phyloP scores from a whole-genome alignment of 148 eudicot species.

The Salicornia ramosissima region DNA sequence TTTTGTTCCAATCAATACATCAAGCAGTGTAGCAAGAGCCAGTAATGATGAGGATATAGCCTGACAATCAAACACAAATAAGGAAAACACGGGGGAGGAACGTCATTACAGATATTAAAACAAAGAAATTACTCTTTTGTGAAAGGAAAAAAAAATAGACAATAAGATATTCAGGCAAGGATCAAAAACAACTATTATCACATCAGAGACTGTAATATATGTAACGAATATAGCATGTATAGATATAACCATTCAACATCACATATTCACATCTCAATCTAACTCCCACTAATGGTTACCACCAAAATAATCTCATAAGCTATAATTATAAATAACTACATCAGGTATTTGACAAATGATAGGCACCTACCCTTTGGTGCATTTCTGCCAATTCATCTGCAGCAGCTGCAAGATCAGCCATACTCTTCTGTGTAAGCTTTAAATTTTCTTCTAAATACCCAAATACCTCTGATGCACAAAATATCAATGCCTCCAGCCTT shows the following conservation, averaged over 20 bases:
- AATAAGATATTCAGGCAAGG: neutral
- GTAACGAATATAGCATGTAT: neutral
- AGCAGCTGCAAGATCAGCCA: conserved; percentile 82
- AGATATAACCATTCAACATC: neutral
- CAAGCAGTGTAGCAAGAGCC: conserved; percentile 83
- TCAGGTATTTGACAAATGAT: neutral
- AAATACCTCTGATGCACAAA: conserved; percentile 65
- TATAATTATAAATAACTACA: neutral
- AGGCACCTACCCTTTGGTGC: conserved; percentile 69
- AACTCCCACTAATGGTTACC: neutral
- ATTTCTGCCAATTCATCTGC: conserved; percentile 83
- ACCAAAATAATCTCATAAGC: neutral
- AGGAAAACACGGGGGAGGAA: conserved; percentile 1
- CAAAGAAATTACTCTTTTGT: neutral
- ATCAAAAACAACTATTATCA: neutral
- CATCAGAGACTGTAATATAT: neutral
- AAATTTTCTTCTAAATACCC: conserved; percentile 77
- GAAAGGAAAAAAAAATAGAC: neutral
- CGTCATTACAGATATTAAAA: neutral
- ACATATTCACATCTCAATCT: neutral
- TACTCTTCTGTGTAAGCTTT: conserved; percentile 72
- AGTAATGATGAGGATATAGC: conserved; percentile 83
- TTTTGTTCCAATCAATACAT: conserved; percentile 42
- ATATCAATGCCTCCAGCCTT: conserved; percentile 81
- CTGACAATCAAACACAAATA: conserved; percentile 34